These are phyloP conservation scores for Phytophthora foliorum DNA, from an alignment of 352 stramenopile genomes.

Conservation along the genomic window DNA sequence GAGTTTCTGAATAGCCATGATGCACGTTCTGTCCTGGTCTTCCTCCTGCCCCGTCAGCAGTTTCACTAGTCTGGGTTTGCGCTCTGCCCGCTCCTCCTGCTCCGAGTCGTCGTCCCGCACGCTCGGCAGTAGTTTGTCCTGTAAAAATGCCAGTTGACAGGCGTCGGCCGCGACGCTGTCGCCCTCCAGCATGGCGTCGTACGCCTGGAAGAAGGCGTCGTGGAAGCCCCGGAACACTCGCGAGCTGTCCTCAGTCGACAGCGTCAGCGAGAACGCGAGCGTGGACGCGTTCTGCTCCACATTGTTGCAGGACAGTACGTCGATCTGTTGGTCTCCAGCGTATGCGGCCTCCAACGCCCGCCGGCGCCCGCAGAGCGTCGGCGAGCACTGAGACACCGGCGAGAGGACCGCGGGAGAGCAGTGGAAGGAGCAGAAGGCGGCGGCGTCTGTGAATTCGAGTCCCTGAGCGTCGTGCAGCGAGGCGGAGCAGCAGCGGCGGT, in stretches of 20 bases:
- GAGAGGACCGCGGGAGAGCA: slow-evolving; percentile 50
- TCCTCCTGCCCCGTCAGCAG: slow-evolving; percentile 29
- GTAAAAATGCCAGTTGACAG: slow-evolving; percentile 74
- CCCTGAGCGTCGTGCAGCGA: slow-evolving; percentile 49
- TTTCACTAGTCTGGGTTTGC: slow-evolving; percentile 66
- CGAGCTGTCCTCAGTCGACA: slow-evolving; percentile 42
- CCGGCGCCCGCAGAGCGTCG: slow-evolving; percentile 24
- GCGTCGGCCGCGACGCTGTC: slow-evolving; percentile 64
- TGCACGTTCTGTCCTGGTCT: slow-evolving; percentile 58
- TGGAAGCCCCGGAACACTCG: slow-evolving; percentile 67
- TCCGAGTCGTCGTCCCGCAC: slow-evolving; percentile 41
- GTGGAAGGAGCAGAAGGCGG: slow-evolving; percentile 68
- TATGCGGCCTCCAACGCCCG: slow-evolving; percentile 13
- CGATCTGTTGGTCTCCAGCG: slow-evolving; percentile 37
- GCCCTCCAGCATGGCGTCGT: slow-evolving; percentile 71
- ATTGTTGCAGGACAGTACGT: slow-evolving; percentile 51
- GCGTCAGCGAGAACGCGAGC: slow-evolving; percentile 45
- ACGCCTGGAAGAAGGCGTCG: slow-evolving; percentile 70
- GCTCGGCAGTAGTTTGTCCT: slow-evolving; percentile 62
- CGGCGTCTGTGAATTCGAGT: slow-evolving; percentile 52
- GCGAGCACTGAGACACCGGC: slow-evolving; percentile 26
- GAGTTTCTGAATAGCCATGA: slow-evolving; percentile 47
- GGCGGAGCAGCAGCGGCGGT: slow-evolving; percentile 7
- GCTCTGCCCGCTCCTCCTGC: slow-evolving; percentile 31
- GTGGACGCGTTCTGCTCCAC: slow-evolving; percentile 44